Evolutionary conservation across 1,284 basidiomycete genomes (phyloP), one percentile per base, ranked within the genome.

Genomic region (Pseudozyma sp.): DNA sequence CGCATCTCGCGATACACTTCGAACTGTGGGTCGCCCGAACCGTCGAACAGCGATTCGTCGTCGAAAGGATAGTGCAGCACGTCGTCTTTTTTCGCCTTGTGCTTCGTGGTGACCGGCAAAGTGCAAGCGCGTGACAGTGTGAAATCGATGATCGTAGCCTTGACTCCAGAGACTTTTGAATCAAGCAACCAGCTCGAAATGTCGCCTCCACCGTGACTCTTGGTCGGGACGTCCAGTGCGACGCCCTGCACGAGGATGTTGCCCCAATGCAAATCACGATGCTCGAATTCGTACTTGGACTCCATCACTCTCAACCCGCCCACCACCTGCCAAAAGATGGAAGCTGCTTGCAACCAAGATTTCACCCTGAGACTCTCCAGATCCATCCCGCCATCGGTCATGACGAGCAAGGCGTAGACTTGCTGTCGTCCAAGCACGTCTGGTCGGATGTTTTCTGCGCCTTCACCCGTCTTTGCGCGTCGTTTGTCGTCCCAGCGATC

Each of bases 211-310:
- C 16, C 37, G n/a, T 30, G 31, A 24, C 11, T 16, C 9, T 6
- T 5, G 7, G 44, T 17, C 14, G 44, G 4, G 3, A 7, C 16
- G 19, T 16, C 31, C 39, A 31, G 52, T 24, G 44, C 34, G 17
- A 61, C 56, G 7, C 17, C 19, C 40, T 65, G 61, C 13, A 99
- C 89, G 10, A 99, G 88, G 51, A 99, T 92, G 85, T 99, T 97
- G n/a, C 96, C 96, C 90, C 94, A 94, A 81, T 99, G 96, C 37
- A 99, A 88, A 84, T 99, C 96, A 17, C 96, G 93, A 85, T 99
- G 97, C 93, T 99, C 96, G 74, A 99, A 98, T 17, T 88, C 87
- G 13, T 90, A 89, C 55, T 90, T 86, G 24, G 88, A 86, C 83
- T 99, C 96, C 1, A 93, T 96, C 40, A 88, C 87, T 0, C 90